Evolutionary conservation across 2,329 filamentous ascomycete species (phyloP).

Genomic region (Emmonsiellopsis sp.): DNA sequence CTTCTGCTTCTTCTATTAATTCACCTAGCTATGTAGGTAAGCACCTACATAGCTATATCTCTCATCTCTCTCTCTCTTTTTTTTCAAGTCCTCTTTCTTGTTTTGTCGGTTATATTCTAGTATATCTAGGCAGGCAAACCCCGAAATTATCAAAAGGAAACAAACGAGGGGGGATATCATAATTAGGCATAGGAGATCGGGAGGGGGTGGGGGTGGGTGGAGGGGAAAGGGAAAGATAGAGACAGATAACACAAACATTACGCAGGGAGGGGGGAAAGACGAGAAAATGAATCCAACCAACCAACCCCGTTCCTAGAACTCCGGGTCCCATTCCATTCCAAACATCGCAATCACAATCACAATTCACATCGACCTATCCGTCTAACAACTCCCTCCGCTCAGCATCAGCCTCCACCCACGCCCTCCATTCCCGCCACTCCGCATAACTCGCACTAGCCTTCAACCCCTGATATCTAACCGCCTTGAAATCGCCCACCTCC

Average conservation of each 20-base stretch:
- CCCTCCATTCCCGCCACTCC: constrained; percentile 72
- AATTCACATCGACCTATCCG: not conserved
- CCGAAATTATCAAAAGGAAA: not conserved
- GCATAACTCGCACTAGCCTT: constrained; percentile 61
- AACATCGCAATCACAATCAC: too few species aligned
- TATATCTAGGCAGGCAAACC: too few species aligned
- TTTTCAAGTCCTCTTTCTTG: too few species aligned
- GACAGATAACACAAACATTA: too few species aligned
- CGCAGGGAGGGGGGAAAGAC: not conserved
- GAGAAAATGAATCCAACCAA: not conserved
- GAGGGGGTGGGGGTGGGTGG: not conserved
- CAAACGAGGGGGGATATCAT: not conserved
- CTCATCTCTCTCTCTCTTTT: too few species aligned
- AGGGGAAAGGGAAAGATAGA: not conserved
- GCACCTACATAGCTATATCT: too few species aligned
- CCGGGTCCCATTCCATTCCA: too few species aligned
- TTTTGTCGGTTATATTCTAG: too few species aligned
- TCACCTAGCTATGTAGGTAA: too few species aligned
- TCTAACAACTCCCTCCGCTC: constrained; percentile 5
- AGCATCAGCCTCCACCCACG: constrained; percentile 47
- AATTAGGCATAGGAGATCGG: not conserved
- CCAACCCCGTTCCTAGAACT: too few species aligned
- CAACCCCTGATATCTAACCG: constrained; percentile 79
- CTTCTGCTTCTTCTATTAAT: too few species aligned
- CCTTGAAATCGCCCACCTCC: constrained; percentile 62